These are phyloP conservation scores for Monosporozyma aquatica DNA, from an alignment of 805 yeast genomes.

Conservation along the genomic window DNA sequence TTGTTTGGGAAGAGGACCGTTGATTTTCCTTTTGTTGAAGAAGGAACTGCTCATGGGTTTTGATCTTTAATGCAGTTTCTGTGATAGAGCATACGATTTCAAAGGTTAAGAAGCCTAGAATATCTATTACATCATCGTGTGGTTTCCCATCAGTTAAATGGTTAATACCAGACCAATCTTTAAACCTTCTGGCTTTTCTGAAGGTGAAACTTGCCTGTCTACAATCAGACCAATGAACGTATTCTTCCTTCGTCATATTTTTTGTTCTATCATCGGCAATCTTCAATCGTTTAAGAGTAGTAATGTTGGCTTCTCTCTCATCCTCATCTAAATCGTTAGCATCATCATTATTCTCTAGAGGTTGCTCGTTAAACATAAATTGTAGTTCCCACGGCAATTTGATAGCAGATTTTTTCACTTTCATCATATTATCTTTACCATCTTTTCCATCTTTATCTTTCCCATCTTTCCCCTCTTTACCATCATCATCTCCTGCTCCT, in stretches of 20 bases:
- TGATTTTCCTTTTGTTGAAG: conserved; percentile 32
- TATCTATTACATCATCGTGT: conserved; percentile 93
- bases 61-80: conserved; percentile 79
- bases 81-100: conserved; percentile 94
- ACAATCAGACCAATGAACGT: conserved; percentile 98
- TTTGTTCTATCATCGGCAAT: conserved; percentile 90
- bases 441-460: conserved; percentile 33
- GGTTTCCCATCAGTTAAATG: conserved; percentile 83
- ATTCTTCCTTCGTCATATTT: conserved; percentile 92
- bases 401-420: conserved; percentile 66
- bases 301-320: conserved; percentile 79
- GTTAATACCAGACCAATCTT: conserved; percentile 91
- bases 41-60: conserved; percentile 53
- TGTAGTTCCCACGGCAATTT: conserved; percentile 92
- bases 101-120: conserved; percentile 87
- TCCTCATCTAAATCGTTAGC: conserved; percentile 72
- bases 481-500: conserved; percentile 30
- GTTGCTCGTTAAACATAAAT: conserved; percentile 88
- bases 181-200: conserved; percentile 84
- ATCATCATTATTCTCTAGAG: conserved; percentile 60
- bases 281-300: conserved; percentile 80
- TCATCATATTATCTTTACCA: conserved; percentile 37
- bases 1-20: conserved; percentile 15
- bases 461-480: conserved; percentile 19
- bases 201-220: conserved; percentile 95